Evolutionary conservation across 805 yeast genomes (phyloP).

Genomic region (Wickerhamiella lipophila): DNA sequence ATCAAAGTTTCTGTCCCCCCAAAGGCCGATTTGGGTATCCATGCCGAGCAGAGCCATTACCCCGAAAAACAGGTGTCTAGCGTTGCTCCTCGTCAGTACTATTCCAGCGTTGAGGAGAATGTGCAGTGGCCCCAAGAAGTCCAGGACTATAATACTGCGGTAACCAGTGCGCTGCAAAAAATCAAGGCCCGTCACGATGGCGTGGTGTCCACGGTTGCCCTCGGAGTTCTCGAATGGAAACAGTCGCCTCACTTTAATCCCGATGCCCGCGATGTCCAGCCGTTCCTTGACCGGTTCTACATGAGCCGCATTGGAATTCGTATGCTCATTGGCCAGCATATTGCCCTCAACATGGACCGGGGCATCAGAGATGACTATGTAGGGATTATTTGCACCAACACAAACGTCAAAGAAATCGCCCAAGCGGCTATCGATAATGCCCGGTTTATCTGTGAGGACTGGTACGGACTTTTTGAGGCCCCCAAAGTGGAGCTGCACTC

Average conservation of each 20-base stretch:
- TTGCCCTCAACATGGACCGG: conserved; percentile 64
- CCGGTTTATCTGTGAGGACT: conserved; percentile 79
- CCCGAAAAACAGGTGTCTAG: not conserved
- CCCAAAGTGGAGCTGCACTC: conserved; percentile 73
- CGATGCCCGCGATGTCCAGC: conserved; percentile 62
- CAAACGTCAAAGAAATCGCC: conserved; percentile 72
- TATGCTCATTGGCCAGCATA: conserved; percentile 90
- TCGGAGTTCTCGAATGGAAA: conserved; percentile 88
- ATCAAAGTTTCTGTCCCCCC: conserved; percentile 17
- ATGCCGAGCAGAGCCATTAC: conserved; percentile 23
- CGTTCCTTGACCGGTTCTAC: conserved; percentile 73
- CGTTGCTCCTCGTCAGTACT: conserved; percentile 33
- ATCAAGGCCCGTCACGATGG: conserved; percentile 84
- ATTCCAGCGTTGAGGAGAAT: conserved; percentile 38
- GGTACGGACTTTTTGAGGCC: conserved; percentile 75
- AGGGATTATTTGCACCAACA: conserved; percentile 76
- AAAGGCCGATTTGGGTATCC: conserved; percentile 24
- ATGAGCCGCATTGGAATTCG: conserved; percentile 86
- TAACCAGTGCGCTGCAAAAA: conserved; percentile 50
- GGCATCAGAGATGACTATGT: conserved; percentile 53
- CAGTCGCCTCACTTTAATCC: conserved; percentile 34
- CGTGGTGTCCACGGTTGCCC: conserved; percentile 82
- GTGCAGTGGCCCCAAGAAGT: conserved; percentile 65
- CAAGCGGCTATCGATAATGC: conserved; percentile 86
- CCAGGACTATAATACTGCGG: conserved; percentile 52